Conservation (phyloP, 306 rosid genomes). For the Arachis stenosperma region DNA sequence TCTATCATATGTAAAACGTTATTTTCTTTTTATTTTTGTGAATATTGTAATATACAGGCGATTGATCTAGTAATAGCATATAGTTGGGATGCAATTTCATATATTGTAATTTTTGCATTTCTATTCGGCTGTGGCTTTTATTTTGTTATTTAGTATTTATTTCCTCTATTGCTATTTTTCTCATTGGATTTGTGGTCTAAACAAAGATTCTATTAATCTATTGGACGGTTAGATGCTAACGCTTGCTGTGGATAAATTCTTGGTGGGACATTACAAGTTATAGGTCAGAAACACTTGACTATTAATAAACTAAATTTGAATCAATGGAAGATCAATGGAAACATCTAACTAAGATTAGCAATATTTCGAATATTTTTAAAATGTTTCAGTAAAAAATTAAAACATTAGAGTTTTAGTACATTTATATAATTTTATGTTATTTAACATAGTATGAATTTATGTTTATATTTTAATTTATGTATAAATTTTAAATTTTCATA, state of each 20-base stretch:
- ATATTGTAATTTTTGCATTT: slow-evolving; percentile 35
- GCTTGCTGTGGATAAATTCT: neutral
- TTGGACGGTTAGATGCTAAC: neutral
- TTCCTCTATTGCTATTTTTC: slow-evolving; percentile 8
- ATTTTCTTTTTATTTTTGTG: slow-evolving; percentile 47
- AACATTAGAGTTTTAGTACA: too few relatives aligned
- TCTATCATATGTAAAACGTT: slow-evolving; percentile 42
- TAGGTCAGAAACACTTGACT: neutral
- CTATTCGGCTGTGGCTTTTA: slow-evolving; percentile 20
- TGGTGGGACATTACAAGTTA: neutral
- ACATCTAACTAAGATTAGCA: neutral
- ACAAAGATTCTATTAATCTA: neutral
- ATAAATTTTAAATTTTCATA: too few relatives aligned
- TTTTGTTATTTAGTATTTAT: neutral
- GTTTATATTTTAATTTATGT: too few relatives aligned
- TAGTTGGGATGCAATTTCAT: slow-evolving; percentile 29
- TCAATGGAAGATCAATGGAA: neutral
- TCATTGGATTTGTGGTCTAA: slow-evolving; percentile 9
- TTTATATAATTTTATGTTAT: too few relatives aligned
- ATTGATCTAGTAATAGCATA: slow-evolving; percentile 40
- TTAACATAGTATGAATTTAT: too few relatives aligned
- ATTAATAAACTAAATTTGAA: neutral
- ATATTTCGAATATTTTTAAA: too few relatives aligned
- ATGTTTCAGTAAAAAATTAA: too few relatives aligned
- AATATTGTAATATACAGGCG: slow-evolving; percentile 58